A percentile compares a stretch with the other conserved stretches of the same genome.
These are phyloP conservation scores for Spathaspora sp. DNA, from an alignment of 1,139 yeast genomes.

Conservation along the genomic window DNA sequence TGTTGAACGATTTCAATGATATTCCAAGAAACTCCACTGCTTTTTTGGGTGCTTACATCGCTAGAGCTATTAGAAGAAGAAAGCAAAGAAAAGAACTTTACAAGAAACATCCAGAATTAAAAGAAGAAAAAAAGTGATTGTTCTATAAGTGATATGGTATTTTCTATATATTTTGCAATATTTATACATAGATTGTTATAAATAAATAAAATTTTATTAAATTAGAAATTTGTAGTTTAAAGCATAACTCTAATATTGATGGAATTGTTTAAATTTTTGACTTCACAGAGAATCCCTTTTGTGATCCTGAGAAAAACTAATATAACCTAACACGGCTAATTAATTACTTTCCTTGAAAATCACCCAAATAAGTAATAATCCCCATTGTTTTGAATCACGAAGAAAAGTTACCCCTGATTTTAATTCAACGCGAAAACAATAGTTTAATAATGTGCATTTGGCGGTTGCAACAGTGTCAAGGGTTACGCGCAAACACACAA, in stretches of 20 bases:
- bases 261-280: too few relatives aligned
- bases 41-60: constrained; percentile 4
- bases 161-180: not conserved
- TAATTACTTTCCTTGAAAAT: too few relatives aligned
- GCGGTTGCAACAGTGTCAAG: not conserved
- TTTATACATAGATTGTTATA: not conserved
- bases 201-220: not conserved
- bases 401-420: too few relatives aligned
- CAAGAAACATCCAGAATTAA: constrained; percentile 4
- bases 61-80: constrained; percentile 3
- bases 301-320: too few relatives aligned
- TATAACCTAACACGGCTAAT: too few relatives aligned
- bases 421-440: too few relatives aligned
- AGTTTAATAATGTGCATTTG: not conserved
- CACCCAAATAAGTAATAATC: too few relatives aligned
- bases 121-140: constrained; percentile 1
- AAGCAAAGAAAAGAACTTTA: constrained; percentile 4
- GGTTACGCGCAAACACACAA: not conserved
- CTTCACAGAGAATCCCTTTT: too few relatives aligned
- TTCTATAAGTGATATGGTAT: not conserved
- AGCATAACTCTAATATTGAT: too few relatives aligned
- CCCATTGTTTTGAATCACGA: too few relatives aligned
- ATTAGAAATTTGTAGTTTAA: not conserved
- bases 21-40: constrained; percentile 7
- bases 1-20: constrained; percentile 4